A percentile compares a stretch with the other conserved stretches of the same genome.
phyloP scores from a whole-genome alignment of 2,329 filamentous ascomycete species.

The Periconia digitata region DNA sequence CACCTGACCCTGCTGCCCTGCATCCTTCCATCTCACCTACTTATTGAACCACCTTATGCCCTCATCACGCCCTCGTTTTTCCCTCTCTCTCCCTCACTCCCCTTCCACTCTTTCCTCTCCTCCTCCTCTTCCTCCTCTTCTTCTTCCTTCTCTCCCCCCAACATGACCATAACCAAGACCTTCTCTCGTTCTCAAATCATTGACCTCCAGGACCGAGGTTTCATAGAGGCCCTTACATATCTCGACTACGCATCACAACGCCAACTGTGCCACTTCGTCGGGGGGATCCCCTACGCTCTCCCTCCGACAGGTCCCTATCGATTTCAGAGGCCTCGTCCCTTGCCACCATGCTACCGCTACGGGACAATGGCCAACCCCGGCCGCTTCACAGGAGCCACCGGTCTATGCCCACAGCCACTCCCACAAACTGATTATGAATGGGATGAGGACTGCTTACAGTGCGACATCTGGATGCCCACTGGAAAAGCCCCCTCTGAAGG shows the following conservation, averaged over 20 bases:
- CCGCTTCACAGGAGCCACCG: constrained; percentile 44
- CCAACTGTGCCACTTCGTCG: constrained; percentile 54
- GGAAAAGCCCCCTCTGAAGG: constrained; percentile 49
- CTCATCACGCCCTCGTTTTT: background rate
- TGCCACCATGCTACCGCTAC: constrained; percentile 54
- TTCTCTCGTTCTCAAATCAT: constrained; percentile 30
- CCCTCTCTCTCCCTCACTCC: background rate
- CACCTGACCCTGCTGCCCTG: background rate
- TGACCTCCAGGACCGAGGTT: constrained; percentile 49
- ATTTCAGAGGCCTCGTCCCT: constrained; percentile 52
- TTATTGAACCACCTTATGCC: background rate
- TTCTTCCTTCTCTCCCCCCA: background rate
- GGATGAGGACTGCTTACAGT: constrained; percentile 59
- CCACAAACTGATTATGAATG: constrained; percentile 29
- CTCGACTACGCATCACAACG: constrained; percentile 28
- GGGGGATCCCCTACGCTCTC: constrained; percentile 58
- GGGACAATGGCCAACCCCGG: constrained; percentile 53
- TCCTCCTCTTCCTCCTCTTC: background rate
- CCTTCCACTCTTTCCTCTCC: background rate
- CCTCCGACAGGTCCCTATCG: constrained; percentile 51
- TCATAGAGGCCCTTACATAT: constrained; percentile 53
- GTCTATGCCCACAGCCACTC: constrained; percentile 53
- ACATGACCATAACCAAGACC: constrained; percentile 10
- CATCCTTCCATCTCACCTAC: background rate
- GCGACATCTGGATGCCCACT: constrained; percentile 58